These are phyloP conservation scores for Pseudocercospora ulei DNA, from an alignment of 2,329 filamentous ascomycete species.

Conservation along the genomic window DNA sequence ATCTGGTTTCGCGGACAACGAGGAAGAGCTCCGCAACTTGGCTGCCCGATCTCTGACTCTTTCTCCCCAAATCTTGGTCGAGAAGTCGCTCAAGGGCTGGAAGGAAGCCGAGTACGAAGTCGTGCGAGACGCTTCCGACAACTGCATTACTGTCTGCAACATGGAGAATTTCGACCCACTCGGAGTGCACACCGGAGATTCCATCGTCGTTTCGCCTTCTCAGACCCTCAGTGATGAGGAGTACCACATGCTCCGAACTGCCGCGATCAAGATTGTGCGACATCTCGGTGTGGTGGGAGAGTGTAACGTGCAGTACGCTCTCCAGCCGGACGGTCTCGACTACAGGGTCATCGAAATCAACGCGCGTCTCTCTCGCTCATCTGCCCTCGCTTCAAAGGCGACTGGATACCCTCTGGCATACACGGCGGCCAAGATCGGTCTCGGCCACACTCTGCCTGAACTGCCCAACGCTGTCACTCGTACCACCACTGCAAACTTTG, in stretches of 20 bases:
- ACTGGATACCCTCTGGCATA: conserved; percentile 96
- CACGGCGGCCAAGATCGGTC: conserved; percentile 94
- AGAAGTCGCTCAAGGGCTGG: conserved; percentile 98
- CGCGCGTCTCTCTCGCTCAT: conserved; percentile 93
- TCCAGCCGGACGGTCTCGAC: conserved; percentile 92
- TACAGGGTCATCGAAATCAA: conserved; percentile 99
- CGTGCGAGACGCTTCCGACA: conserved; percentile 91
- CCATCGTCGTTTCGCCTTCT: conserved; percentile 92
- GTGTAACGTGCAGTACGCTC: conserved; percentile 96
- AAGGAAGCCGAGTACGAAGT: conserved; percentile 99
- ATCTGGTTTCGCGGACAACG: conserved; percentile 88
- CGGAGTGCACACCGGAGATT: conserved; percentile 96
- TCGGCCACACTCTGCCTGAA: conserved; percentile 89
- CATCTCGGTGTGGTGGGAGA: conserved; percentile 96
- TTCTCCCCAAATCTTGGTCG: conserved; percentile 90
- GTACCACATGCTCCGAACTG: conserved; percentile 97
- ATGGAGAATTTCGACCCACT: conserved; percentile 99
- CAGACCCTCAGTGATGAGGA: conserved; percentile 97
- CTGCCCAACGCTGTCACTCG: conserved; percentile 96
- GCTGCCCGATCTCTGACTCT: conserved; percentile 85
- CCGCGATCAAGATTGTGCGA: conserved; percentile 95
- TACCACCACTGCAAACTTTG: conserved; percentile 97
- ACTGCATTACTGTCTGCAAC: conserved; percentile 98
- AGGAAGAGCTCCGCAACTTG: conserved; percentile 87
- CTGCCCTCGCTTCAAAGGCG: conserved; percentile 91